These are phyloP conservation scores for Ramaria rubella DNA, from an alignment of 768 basidiomycete species.

Conservation along the genomic window DNA sequence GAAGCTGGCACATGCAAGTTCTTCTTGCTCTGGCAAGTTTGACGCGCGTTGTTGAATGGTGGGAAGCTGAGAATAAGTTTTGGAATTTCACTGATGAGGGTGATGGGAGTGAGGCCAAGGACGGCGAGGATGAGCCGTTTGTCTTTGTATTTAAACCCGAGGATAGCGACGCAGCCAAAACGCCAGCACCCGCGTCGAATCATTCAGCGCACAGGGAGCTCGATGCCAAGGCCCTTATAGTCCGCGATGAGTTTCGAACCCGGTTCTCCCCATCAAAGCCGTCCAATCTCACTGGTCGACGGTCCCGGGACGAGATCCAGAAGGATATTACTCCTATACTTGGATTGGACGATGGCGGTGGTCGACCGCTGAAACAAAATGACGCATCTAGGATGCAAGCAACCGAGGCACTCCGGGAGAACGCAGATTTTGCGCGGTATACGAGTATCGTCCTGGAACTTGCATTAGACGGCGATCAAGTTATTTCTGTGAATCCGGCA, in stretches of 20 bases:
- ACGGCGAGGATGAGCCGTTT: slow-evolving; percentile 85
- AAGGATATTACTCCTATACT: slow-evolving; percentile 43
- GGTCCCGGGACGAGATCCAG: slow-evolving; percentile 51
- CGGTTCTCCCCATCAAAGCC: slow-evolving; percentile 33
- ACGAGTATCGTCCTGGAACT: slow-evolving; percentile 96
- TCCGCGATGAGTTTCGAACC: slow-evolving; percentile 9
- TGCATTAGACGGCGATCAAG: slow-evolving; percentile 86
- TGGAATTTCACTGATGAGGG: slow-evolving; percentile 83
- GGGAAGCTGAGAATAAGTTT: slow-evolving; percentile 99
- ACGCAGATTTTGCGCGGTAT: slow-evolving; percentile 92
- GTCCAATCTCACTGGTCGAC: slow-evolving; percentile 46
- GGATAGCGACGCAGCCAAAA: slow-evolving; percentile 10
- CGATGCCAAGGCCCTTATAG: slow-evolving; percentile 5
- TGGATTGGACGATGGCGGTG: not conserved
- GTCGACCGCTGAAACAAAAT: not conserved
- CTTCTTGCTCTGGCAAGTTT: slow-evolving; percentile 93
- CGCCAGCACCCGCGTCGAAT: not conserved
- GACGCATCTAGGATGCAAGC: slow-evolving; percentile 55
- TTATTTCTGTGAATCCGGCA: slow-evolving; percentile 94
- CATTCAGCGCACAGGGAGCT: not conserved
- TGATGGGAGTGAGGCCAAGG: slow-evolving; percentile 43
- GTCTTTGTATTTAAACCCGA: slow-evolving; percentile 93
- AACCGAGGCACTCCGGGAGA: slow-evolving; percentile 78
- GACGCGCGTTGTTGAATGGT: slow-evolving; percentile 97
- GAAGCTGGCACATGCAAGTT: slow-evolving; percentile 97